Conservation (phyloP, 164 flowering plant genomes). For the Stephania cephalantha region DNA sequence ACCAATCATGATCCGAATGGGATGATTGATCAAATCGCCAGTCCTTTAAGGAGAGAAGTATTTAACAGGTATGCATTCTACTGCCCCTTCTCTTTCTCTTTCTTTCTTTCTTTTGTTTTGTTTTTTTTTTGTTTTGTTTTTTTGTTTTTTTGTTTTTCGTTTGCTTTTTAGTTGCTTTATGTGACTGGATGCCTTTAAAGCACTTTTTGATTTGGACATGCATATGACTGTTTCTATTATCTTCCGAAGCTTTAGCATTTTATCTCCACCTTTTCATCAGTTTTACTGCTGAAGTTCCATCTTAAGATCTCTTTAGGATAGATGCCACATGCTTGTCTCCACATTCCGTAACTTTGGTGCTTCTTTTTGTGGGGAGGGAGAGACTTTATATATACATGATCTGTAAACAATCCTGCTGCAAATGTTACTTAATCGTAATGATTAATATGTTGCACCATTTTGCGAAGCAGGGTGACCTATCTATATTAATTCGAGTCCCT, state of each 20-base stretch:
- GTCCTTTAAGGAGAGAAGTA: constrained; percentile 48
- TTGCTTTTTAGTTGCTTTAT: background rate
- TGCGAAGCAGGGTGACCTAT: too few species aligned
- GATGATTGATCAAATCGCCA: constrained; percentile 32
- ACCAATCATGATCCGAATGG: constrained; percentile 23
- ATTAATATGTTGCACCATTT: too few species aligned
- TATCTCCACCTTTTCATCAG: background rate
- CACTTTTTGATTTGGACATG: background rate
- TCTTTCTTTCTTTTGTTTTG: background rate
- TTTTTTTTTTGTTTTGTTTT: background rate
- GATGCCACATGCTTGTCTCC: background rate
- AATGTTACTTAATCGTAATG: too few species aligned
- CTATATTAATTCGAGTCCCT: too few species aligned
- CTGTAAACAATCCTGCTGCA: background rate
- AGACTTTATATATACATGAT: too few species aligned
- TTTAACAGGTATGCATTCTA: constrained; percentile 30
- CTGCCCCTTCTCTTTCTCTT: background rate
- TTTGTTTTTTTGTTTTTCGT: background rate
- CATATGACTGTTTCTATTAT: background rate
- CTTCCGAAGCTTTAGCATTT: background rate
- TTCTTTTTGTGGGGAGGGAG: background rate
- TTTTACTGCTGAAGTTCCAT: background rate
- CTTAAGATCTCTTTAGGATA: background rate
- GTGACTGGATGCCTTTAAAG: background rate
- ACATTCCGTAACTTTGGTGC: background rate